Evolutionary conservation across 441 rosid species (phyloP).

Genomic region (Croton setiger): DNA sequence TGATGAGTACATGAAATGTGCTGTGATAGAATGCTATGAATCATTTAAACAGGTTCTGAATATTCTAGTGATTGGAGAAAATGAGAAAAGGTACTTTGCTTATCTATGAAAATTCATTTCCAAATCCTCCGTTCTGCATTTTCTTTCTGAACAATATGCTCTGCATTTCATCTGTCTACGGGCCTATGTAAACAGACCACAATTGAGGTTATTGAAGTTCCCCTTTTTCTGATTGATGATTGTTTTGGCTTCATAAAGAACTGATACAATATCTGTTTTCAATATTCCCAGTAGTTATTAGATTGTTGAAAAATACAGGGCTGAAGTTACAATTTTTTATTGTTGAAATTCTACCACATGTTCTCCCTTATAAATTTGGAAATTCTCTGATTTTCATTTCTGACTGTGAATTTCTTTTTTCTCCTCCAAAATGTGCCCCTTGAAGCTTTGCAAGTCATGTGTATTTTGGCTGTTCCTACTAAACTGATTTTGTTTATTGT

Average conservation of each 20-base stretch:
- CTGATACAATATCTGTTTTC: not conserved
- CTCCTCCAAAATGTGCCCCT: not conserved
- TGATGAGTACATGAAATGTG: constrained; percentile 98
- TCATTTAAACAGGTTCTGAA: constrained; percentile 83
- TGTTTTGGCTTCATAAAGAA: not conserved
- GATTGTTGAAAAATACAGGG: not conserved
- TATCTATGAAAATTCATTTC: not conserved
- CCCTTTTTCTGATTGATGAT: constrained; percentile 1
- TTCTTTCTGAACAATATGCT: not conserved
- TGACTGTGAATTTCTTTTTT: not conserved
- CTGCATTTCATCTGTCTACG: not conserved
- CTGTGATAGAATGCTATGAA: constrained; percentile 96
- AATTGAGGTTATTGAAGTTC: not conserved
- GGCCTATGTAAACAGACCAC: constrained; percentile 4
- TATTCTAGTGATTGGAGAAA: constrained; percentile 83
- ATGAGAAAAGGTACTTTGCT: constrained; percentile 70
- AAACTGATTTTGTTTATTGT: not conserved
- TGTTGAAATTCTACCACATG: not conserved
- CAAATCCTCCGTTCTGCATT: not conserved
- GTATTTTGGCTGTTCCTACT: not conserved
- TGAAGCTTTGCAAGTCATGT: constrained; percentile 9
- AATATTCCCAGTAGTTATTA: not conserved
- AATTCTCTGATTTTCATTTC: constrained; percentile 3
- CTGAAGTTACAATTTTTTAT: not conserved
- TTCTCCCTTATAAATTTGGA: constrained; percentile 5